Evolutionary conservation across 1,139 yeast genomes (phyloP).

Genomic region (Saccharomyces pastorianus): DNA sequence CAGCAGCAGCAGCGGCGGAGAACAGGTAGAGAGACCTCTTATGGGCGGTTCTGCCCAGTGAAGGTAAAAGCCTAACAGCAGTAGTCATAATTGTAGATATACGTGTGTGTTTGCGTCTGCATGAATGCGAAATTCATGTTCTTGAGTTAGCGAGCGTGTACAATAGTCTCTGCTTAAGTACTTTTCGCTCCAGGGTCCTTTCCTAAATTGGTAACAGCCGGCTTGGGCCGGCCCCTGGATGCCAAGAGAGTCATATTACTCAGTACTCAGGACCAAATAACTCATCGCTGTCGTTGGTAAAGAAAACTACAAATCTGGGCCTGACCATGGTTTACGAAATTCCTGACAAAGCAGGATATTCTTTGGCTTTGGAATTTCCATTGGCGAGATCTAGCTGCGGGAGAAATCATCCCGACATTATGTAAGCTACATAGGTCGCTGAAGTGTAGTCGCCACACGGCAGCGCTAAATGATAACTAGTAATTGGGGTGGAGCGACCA

Average conservation of each 20-base stretch:
- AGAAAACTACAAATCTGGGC: neutral
- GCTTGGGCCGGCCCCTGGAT: neutral
- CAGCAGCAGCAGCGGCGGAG: slow-evolving; percentile 19
- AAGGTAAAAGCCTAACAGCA: slow-evolving; percentile 1
- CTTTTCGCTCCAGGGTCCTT: slow-evolving; percentile 1
- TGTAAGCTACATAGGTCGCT: neutral
- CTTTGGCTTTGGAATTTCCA: neutral
- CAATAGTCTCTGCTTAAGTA: neutral
- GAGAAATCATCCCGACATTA: neutral
- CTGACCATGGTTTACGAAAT: neutral
- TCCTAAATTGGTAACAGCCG: neutral
- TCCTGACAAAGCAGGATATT: neutral
- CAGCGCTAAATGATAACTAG: neutral
- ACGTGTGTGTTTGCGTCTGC: neutral
- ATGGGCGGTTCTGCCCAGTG: slow-evolving; percentile 9
- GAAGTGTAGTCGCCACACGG: neutral
- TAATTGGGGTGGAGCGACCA: neutral
- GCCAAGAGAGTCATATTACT: neutral
- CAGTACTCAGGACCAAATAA: neutral
- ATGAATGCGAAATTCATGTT: neutral
- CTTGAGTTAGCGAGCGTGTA: neutral
- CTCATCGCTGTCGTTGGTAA: neutral
- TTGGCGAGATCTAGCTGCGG: neutral
- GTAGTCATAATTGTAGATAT: slow-evolving; percentile 2
- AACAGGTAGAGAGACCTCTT: slow-evolving; percentile 13